Base-by-base conservation (phyloP, 257 asterid genomes). In the Penstemon davidsonii region DNA sequence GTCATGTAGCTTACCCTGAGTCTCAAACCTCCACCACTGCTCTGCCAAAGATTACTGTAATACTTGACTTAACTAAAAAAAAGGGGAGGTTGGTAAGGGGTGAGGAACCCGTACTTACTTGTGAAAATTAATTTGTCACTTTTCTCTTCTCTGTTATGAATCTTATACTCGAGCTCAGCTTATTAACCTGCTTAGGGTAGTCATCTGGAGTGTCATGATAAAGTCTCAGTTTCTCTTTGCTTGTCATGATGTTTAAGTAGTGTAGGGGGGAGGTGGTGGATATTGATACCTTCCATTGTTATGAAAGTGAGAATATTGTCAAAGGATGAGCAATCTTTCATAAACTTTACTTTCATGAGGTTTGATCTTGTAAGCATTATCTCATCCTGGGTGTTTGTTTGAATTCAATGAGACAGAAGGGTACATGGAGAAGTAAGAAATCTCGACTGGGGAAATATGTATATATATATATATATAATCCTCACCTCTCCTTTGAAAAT, bases 191-290 rank as follows among this genome's bases (percentile, higher is more conserved):
- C 57, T 52, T 64, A 45, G 38, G 43, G 39, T 62, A 52, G 50
- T 46, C 55, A 47, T 44, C 54, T 9, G 38, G 40, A 52, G 25
- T 67, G 50, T 47, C 52, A 66, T 37, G 55, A 55, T 41, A 7
- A 25, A 13, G 47, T 4, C 37, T 57, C 11, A 53, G 50, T 3
- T 46, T 62, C 11, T 53, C 52, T 19, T 49, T 40, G 10, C 37
- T 49, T 41, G 50, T 39, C n/a, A 25, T 15, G 8, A 7, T 73
- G 62, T 45, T 60, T 40, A 64, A 38, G 42, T 68, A 60, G 6
- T 41, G 13, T 25, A 67, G 57, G 62, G 38, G 47, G 58, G 74
- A 39, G 71, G 55, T 40, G 65, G 55, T 67, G 63, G 63, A 9
- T 43, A 36, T 55, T 56, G 60, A 53, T 68, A 49, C 45, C 39